phyloP scores from a whole-genome alignment of 2,329 filamentous ascomycete species.

The Colletotrichum salicis region DNA sequence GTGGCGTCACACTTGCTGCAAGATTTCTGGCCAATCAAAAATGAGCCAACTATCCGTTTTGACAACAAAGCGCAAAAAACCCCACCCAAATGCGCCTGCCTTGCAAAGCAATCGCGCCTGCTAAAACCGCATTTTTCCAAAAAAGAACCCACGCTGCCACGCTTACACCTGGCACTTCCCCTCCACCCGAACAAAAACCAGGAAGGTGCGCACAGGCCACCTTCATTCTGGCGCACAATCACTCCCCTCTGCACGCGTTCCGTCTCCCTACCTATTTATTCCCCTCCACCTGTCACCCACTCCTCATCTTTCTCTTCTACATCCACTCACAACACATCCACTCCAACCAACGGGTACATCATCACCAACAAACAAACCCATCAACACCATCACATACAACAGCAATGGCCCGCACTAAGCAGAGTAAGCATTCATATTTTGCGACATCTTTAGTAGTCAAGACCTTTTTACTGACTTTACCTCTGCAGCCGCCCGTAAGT shows the following conservation, averaged over 20 bases:
- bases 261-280: constrained; percentile 41
- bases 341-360: constrained; percentile 44
- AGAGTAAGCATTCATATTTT: constrained; percentile 49
- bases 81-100: constrained; percentile 9
- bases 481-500: constrained; percentile 69
- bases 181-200: background rate
- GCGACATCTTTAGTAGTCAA: too few relatives aligned
- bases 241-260: constrained; percentile 43
- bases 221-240: constrained; percentile 36
- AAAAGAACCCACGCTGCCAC: constrained; percentile 3
- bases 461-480: background rate
- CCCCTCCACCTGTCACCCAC: constrained; percentile 44
- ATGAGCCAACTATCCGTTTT: constrained; percentile 11
- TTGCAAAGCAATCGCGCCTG: constrained; percentile 21
- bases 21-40: constrained; percentile 38
- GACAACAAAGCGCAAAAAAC: constrained; percentile 28
- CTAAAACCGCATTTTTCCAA: constrained; percentile 29
- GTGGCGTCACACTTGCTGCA: constrained; percentile 27
- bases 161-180: background rate
- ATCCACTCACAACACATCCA: constrained; percentile 52
- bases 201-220: constrained; percentile 32
- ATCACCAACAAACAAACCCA: constrained; percentile 44
- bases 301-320: constrained; percentile 45
- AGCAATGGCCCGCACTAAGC: constrained; percentile 73
- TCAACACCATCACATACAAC: constrained; percentile 40